Conservation (phyloP, 768 basidiomycete species). For the Suillus cothurnatus region DNA sequence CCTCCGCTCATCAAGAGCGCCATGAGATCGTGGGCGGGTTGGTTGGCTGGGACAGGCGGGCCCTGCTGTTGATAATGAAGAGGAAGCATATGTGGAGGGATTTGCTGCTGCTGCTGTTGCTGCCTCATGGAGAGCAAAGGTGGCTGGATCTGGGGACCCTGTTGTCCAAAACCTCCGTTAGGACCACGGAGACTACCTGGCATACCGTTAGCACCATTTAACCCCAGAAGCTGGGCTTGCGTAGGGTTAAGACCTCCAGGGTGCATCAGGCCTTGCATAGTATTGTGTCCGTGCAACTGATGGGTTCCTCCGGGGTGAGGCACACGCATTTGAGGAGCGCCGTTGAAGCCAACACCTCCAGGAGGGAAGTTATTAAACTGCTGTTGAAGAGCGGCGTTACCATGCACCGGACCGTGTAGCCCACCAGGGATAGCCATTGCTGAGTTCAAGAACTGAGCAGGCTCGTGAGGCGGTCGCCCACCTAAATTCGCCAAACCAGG, state of each 20-base stretch:
- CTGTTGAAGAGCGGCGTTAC: slow-evolving; percentile 47
- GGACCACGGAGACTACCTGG: slow-evolving; percentile 48
- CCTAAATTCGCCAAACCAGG: slow-evolving; percentile 84
- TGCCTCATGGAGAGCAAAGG: slow-evolving; percentile 36
- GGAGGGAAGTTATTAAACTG: slow-evolving; percentile 57
- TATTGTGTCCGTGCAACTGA: slow-evolving; percentile 53
- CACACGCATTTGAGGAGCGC: slow-evolving; percentile 47
- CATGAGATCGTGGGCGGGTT: slow-evolving; percentile 77
- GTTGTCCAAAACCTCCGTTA: slow-evolving; percentile 43
- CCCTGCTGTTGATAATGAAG: slow-evolving; percentile 68
- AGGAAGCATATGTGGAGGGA: slow-evolving; percentile 53
- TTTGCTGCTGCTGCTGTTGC: slow-evolving; percentile 45
- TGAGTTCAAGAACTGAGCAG: slow-evolving; percentile 55
- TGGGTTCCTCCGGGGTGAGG: slow-evolving; percentile 45
- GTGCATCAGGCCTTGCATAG: slow-evolving; percentile 56
- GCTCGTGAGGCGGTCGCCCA: slow-evolving; percentile 79
- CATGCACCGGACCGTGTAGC: slow-evolving; percentile 49
- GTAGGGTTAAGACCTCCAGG: slow-evolving; percentile 54
- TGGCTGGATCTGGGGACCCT: slow-evolving; percentile 33
- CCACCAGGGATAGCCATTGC: slow-evolving; percentile 48
- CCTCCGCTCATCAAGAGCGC: slow-evolving; percentile 76
- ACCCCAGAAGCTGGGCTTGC: slow-evolving; percentile 46
- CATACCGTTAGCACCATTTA: slow-evolving; percentile 47
- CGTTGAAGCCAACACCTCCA: slow-evolving; percentile 47
- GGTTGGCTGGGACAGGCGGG: slow-evolving; percentile 48